These are phyloP conservation scores for Torulaspora gathmanii DNA, from an alignment of 805 yeast species.

Conservation along the genomic window DNA sequence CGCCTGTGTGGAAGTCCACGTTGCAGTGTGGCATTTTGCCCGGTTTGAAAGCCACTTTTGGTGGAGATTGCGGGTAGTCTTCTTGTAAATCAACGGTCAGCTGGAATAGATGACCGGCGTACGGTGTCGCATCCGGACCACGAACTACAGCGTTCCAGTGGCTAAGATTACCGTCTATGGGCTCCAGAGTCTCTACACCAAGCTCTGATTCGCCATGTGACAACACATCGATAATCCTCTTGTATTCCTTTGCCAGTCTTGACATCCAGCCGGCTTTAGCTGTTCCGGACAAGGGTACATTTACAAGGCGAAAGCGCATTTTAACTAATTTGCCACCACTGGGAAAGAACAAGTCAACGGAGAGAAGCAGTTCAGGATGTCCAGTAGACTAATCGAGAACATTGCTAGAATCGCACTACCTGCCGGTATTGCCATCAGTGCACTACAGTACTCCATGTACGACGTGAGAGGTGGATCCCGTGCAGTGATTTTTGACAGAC, in stretches of 20 bases:
- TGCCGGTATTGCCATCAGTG: conserved; percentile 60
- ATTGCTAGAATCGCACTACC: conserved; percentile 56
- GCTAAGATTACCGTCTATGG: conserved; percentile 40
- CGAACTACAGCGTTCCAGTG: conserved; percentile 49
- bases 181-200: conserved; percentile 1
- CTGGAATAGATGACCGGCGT: conserved; percentile 49
- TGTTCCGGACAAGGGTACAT: background rate
- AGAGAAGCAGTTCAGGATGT: conserved; percentile 6
- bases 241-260: conserved; percentile 23
- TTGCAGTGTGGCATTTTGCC: conserved; percentile 46
- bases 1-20: conserved; percentile 52
- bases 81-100: conserved; percentile 43
- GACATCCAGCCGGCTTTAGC: conserved; percentile 8
- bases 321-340: conserved; percentile 1
- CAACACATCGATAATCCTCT: conserved; percentile 10
- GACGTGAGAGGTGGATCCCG: conserved; percentile 95
- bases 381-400: conserved; percentile 27
- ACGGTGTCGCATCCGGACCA: conserved; percentile 53
- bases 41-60: conserved; percentile 44
- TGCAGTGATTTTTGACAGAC: conserved; percentile 91
- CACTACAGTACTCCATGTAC: conserved; percentile 78
- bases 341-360: background rate
- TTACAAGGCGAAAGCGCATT: background rate
- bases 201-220: background rate
- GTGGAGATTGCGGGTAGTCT: conserved; percentile 58